A percentile compares a stretch with the other conserved stretches of the same genome.
phyloP scores from a whole-genome alignment of 2,329 filamentous ascomycete species.

The Aspergillus neotritici region DNA sequence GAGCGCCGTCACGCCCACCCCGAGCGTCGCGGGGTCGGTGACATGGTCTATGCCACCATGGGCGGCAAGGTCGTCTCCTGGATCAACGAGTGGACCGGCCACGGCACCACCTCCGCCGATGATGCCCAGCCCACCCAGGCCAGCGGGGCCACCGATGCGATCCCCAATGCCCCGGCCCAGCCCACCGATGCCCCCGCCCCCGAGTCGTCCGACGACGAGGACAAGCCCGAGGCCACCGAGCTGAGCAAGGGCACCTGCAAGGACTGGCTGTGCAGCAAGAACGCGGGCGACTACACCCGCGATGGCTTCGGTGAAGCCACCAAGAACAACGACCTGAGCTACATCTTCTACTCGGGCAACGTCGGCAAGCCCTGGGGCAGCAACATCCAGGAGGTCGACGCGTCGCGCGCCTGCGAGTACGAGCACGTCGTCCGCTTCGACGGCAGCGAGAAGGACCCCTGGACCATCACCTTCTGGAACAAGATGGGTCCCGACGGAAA shows the following conservation, averaged over 20 bases:
- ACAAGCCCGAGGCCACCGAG: slow-evolving; percentile 2
- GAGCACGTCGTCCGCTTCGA: slow-evolving; percentile 32
- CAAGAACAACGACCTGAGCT: slow-evolving; percentile 11
- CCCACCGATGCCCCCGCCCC: too few relatives aligned
- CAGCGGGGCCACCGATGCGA: slow-evolving; percentile 11
- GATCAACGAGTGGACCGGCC: slow-evolving; percentile 33
- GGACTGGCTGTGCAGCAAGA: slow-evolving; percentile 20
- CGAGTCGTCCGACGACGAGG: too few relatives aligned
- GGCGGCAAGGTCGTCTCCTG: slow-evolving; percentile 30
- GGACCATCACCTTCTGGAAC: slow-evolving; percentile 39
- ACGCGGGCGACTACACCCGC: slow-evolving; percentile 18
- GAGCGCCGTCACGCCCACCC: slow-evolving; percentile 34
- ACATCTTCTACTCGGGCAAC: slow-evolving; percentile 31
- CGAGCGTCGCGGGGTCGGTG: slow-evolving; percentile 24
- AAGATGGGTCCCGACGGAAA: slow-evolving; percentile 29
- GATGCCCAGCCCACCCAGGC: slow-evolving; percentile 10
- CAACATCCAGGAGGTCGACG: slow-evolving; percentile 36
- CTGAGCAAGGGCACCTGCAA: slow-evolving; percentile 10
- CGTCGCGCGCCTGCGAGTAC: slow-evolving; percentile 29
- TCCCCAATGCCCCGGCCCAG: too few relatives aligned
- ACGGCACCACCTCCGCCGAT: slow-evolving; percentile 13
- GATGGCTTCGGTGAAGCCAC: slow-evolving; percentile 30
- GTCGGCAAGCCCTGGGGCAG: slow-evolving; percentile 35
- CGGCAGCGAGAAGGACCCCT: slow-evolving; percentile 28
- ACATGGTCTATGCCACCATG: slow-evolving; percentile 29